Evolutionary conservation across 73 alveolate genomes (phyloP).

Genomic region (Symbiodinium natans): DNA sequence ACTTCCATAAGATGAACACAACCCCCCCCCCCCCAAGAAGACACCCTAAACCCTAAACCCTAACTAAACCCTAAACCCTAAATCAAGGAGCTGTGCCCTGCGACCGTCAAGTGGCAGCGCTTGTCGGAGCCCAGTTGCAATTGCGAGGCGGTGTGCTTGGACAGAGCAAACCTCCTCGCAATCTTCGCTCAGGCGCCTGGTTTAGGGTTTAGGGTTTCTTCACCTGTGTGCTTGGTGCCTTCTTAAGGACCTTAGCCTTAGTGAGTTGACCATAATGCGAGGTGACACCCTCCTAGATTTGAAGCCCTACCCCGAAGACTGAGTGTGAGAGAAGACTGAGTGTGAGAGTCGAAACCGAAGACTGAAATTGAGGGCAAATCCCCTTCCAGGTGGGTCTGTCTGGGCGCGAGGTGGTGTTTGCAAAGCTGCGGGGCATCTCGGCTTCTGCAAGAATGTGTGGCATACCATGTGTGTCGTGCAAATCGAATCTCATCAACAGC

Average conservation of each 20-base stretch:
- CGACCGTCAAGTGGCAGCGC: background rate
- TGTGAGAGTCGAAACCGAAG: too few relatives aligned
- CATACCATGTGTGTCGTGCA: too few relatives aligned
- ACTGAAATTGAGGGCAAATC: too few relatives aligned
- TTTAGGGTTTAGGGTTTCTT: background rate
- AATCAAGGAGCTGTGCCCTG: slow-evolving; percentile 29
- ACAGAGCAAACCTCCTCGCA: background rate
- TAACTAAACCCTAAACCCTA: too few relatives aligned
- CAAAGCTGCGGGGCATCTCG: background rate
- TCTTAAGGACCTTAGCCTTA: background rate
- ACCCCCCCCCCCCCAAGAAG: too few relatives aligned
- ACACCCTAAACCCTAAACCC: too few relatives aligned
- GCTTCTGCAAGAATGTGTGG: background rate
- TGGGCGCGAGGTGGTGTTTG: slow-evolving; percentile 7
- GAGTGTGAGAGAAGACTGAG: too few relatives aligned
- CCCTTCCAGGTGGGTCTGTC: background rate
- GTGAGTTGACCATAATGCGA: too few relatives aligned
- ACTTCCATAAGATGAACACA: too few relatives aligned
- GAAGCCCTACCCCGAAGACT: too few relatives aligned
- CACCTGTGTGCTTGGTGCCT: background rate
- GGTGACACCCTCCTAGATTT: too few relatives aligned
- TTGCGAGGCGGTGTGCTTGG: slow-evolving; percentile 21
- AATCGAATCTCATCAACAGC: too few relatives aligned
- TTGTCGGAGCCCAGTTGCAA: background rate
- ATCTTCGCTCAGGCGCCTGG: background rate